A percentile compares a stretch with the other conserved stretches of the same genome.
Evolutionary conservation across 164 flowering plant species (phyloP).

Genomic region (Aristolochia contorta): DNA sequence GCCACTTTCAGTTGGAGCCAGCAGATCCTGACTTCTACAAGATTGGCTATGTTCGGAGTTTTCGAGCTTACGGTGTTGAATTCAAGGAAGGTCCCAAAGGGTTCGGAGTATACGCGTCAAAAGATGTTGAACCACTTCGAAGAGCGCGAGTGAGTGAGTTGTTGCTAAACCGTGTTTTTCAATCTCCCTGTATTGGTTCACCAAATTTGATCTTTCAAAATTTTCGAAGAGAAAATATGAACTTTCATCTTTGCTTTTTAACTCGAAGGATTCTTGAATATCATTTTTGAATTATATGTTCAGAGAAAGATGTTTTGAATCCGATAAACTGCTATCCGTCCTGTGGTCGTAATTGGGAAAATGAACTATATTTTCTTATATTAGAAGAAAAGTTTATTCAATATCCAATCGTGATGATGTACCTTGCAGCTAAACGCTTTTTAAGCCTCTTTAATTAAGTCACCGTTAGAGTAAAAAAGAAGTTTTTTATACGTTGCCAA

Average conservation of each 20-base stretch:
- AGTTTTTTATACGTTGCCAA: background rate
- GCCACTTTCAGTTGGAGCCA: constrained; percentile 49
- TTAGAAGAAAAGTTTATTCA: background rate
- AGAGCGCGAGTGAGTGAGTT: constrained; percentile 60
- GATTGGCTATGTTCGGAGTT: constrained; percentile 72
- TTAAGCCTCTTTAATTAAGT: background rate
- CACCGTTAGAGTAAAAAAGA: background rate
- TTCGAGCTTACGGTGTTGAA: constrained; percentile 86
- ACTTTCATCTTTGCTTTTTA: background rate
- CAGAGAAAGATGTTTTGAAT: no score
- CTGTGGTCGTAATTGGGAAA: no score
- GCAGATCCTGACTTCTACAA: constrained; percentile 95
- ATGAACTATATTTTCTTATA: no score
- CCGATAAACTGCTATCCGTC: no score
- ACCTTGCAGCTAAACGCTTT: no score
- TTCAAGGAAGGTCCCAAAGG: constrained; percentile 95
- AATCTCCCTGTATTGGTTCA: background rate
- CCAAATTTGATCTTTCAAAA: no score
- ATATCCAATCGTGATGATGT: no score
- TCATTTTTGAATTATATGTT: background rate
- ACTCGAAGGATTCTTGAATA: background rate
- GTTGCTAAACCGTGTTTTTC: background rate
- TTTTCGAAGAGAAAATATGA: no score
- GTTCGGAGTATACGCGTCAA: constrained; percentile 91
- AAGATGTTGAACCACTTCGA: constrained; percentile 75